phyloP scores from a whole-genome alignment of 805 yeast genomes.

The Sugiyamaella smithiae region DNA sequence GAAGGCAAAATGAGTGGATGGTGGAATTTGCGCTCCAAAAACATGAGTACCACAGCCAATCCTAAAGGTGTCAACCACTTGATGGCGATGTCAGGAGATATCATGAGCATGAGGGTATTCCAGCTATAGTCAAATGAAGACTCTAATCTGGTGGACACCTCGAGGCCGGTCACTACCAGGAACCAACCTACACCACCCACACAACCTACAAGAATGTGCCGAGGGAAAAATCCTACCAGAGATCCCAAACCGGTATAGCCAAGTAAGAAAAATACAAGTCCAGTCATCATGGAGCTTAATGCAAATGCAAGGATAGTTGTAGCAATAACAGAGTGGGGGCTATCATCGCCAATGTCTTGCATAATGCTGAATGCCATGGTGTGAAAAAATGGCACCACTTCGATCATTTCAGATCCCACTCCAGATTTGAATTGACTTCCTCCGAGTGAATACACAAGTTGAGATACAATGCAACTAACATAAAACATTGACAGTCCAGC shows the following conservation, averaged over 20 bases:
- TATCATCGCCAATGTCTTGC: constrained; percentile 49
- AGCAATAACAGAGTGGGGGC: constrained; percentile 54
- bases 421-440: constrained; percentile 87
- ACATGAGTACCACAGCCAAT: constrained; percentile 58
- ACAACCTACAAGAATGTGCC: constrained; percentile 94
- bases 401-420: constrained; percentile 98
- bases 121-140: constrained; percentile 68
- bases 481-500: constrained; percentile 93
- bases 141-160: constrained; percentile 80
- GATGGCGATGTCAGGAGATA: constrained; percentile 48
- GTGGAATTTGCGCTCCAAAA: constrained; percentile 59
- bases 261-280: constrained; percentile 67
- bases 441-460: constrained; percentile 82
- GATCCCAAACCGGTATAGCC: constrained; percentile 83
- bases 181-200: constrained; percentile 98
- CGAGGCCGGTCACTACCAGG: constrained; percentile 83
- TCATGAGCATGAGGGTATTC: constrained; percentile 22
- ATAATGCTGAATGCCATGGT: constrained; percentile 81
- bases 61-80: constrained; percentile 71
- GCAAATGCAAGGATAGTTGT: constrained; percentile 89
- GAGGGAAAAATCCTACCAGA: constrained; percentile 90
- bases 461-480: constrained; percentile 85
- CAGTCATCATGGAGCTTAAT: constrained; percentile 79
- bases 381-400: constrained; percentile 97
- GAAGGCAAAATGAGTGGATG: constrained; percentile 77